These are phyloP conservation scores for Trypanosoma brucei DNA, from an alignment of 208 protist species.

Conservation along the genomic window DNA sequence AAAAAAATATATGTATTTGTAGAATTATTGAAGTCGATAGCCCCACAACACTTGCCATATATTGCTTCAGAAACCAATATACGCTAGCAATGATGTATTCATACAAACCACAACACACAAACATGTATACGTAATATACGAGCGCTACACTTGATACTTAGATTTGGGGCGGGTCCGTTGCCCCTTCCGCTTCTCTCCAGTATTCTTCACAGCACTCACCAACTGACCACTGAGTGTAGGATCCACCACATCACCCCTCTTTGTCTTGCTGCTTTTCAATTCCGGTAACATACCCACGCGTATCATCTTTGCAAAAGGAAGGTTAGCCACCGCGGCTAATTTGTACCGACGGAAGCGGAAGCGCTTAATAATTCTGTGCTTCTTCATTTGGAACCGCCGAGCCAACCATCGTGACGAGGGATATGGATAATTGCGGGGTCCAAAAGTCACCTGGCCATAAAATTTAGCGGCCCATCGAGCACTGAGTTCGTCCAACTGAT, in stretches of 20 bases:
- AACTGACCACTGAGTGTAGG: conserved; percentile 62
- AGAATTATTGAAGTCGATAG: too few species aligned
- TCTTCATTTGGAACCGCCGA: conserved; percentile 88
- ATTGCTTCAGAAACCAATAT: too few species aligned
- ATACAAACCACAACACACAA: too few species aligned
- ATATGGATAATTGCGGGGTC: conserved; percentile 83
- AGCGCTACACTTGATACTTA: conserved; percentile 82
- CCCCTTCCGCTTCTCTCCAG: conserved; percentile 53
- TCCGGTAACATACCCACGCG: conserved; percentile 90
- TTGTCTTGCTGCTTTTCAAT: conserved; percentile 86
- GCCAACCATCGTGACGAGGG: conserved; percentile 81
- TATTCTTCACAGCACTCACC: conserved; percentile 40
- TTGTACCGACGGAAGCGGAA: conserved; percentile 90
- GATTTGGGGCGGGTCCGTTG: conserved; percentile 74
- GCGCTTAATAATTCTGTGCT: conserved; percentile 84
- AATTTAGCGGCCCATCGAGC: conserved; percentile 83
- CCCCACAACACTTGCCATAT: too few species aligned
- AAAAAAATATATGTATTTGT: too few species aligned
- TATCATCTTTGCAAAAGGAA: conserved; percentile 90
- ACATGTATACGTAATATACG: too few species aligned
- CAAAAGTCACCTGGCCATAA: conserved; percentile 84
- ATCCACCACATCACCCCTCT: conserved; percentile 77
- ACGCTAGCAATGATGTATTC: too few species aligned
- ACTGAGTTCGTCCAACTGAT: conserved; percentile 33
- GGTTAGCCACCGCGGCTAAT: conserved; percentile 81